A percentile compares a stretch with the other conserved stretches of the same genome.
Conservation (phyloP, 2,329 filamentous ascomycete genomes). For the Penicillium sclerotiorum region DNA sequence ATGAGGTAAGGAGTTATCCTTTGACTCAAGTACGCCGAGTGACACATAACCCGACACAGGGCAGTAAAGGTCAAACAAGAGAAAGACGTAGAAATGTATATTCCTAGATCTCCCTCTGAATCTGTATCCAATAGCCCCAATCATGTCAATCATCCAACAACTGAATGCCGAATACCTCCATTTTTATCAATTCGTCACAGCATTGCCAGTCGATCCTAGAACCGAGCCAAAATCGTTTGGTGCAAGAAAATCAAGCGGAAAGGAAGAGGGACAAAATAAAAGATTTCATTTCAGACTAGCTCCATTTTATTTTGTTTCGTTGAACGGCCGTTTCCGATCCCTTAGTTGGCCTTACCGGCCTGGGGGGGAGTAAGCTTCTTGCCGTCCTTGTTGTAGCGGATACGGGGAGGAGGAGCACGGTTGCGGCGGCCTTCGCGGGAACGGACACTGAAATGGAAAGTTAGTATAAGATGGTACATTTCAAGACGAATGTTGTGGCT, state of each 20-base stretch:
- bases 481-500: no score
- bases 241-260: slow-evolving; percentile 32
- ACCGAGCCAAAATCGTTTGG: slow-evolving; percentile 4
- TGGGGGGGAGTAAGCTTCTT: slow-evolving; percentile 97
- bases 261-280: slow-evolving; percentile 38
- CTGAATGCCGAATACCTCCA: slow-evolving; percentile 1
- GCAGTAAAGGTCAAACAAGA: background rate
- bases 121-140: background rate
- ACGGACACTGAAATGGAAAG: slow-evolving; percentile 71
- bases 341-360: slow-evolving; percentile 64
- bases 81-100: background rate
- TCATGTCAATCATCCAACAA: slow-evolving; percentile 5
- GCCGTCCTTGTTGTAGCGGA: slow-evolving; percentile 99
- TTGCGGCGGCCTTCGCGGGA: slow-evolving; percentile 97
- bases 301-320: slow-evolving; percentile 38
- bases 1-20: background rate
- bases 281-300: slow-evolving; percentile 40
- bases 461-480: no score
- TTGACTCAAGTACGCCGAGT: background rate
- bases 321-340: slow-evolving; percentile 28
- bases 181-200: slow-evolving; percentile 7
- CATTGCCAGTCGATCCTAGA: slow-evolving; percentile 1
- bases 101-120: background rate
- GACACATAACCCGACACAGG: slow-evolving; percentile 3
- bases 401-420: slow-evolving; percentile 94